Evolutionary conservation across 2,329 filamentous ascomycete genomes (phyloP), one percentile per base, ranked within the genome.

Genomic region (Lachnellula cervina): DNA sequence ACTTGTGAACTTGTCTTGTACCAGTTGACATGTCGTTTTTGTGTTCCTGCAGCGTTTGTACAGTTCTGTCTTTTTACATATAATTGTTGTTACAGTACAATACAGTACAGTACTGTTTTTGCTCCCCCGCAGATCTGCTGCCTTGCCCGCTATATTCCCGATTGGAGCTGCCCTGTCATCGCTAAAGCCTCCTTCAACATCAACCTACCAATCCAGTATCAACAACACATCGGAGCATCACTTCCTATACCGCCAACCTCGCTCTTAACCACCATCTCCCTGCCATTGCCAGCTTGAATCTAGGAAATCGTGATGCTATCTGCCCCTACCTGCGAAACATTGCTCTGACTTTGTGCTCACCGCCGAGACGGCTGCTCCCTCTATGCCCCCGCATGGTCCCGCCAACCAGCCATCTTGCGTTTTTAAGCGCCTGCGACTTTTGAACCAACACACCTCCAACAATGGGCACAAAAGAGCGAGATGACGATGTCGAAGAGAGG

Each of bases 391-490:
- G 40, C 48, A 57, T 54, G 40, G 47, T 54, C 42, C 51, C 46
- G 25, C 38, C 37, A 51, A 23, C 47, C 55, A 49, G 21, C 50
- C 42, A 54, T 23, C 47, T 42, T 43, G 32, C 40, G n/a, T 43
- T 42, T 51, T 47, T 64, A 62, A 63, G 59, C 62, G 62, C 62
- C 56, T 42, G 52, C 47, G 9, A 55, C 23, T 51, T 54, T 42
- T 40, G 46, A 57, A 43, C 55, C 58, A 37, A 43, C 49, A 37
- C 37, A 37, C 54, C 16, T 52, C 40, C 58, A 61, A 60, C 59
- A 45, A 65, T 67, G 61, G 42, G 57, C 63, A 51, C 55, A 60
- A 66, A 65, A 58, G 66, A 66, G 19, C 58, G 52, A 40, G 64
- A 68, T 34, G 61, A 40, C 9, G 61, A 64, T 19, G 47, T 55